A percentile compares a stretch with the other conserved stretches of the same genome.
These are phyloP conservation scores for Hemileccinum rubropunctum DNA, from an alignment of 768 basidiomycete species.

Conservation along the genomic window DNA sequence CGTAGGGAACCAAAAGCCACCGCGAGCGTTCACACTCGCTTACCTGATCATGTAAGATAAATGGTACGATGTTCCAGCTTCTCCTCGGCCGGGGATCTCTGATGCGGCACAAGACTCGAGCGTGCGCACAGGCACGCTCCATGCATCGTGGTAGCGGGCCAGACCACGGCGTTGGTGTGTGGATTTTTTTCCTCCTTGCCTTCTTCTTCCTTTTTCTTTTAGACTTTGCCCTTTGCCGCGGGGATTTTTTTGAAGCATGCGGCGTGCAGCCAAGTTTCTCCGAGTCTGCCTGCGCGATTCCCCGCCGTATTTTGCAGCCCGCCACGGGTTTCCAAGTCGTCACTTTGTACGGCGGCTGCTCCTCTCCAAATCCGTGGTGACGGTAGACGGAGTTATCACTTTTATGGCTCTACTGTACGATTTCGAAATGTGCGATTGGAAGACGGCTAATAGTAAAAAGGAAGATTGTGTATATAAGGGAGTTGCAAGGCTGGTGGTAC, in stretches of 20 bases:
- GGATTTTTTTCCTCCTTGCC: no score
- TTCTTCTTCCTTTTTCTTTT: background rate
- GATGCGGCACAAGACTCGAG: background rate
- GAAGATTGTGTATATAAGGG: background rate
- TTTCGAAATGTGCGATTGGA: no score
- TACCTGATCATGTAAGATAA: background rate
- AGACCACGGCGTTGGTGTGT: background rate
- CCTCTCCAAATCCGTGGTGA: no score
- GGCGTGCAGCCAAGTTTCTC: background rate
- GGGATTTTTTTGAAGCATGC: background rate
- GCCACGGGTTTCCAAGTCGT: background rate
- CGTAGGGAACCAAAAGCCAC: constrained; percentile 3
- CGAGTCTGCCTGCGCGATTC: background rate
- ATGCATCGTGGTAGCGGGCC: background rate
- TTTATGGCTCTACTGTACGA: no score
- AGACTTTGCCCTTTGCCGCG: background rate
- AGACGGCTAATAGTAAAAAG: no score
- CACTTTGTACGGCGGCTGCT: background rate
- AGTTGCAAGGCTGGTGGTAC: background rate
- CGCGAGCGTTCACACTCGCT: constrained; percentile 11
- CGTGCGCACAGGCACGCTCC: background rate
- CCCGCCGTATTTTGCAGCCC: background rate
- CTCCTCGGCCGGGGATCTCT: background rate
- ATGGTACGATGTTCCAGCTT: background rate
- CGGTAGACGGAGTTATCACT: no score